Conservation (phyloP, 108 stramenopile species). For the Mediolabrus comicus region DNA sequence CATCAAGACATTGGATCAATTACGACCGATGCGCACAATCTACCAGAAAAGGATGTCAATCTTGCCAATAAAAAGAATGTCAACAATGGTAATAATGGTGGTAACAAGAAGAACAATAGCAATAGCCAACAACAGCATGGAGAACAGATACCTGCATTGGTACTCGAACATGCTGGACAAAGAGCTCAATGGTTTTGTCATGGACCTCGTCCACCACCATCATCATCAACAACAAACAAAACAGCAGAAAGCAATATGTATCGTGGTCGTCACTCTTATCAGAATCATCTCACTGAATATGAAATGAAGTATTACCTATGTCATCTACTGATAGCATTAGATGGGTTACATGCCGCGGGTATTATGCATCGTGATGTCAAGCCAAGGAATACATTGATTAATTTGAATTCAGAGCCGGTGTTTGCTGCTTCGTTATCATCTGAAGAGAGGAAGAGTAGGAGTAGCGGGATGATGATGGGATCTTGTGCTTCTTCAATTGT, state of each 20-base stretch:
- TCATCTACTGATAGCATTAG: conserved; percentile 86
- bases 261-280: conserved; percentile 5
- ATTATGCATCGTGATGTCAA: conserved; percentile 96
- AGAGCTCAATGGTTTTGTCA: conserved; percentile 89
- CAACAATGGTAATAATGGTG: not conserved
- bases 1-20: conserved; percentile 25
- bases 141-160: conserved; percentile 70
- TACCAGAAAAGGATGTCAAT: conserved; percentile 30
- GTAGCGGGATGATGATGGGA: not conserved
- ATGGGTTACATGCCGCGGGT: conserved; percentile 77
- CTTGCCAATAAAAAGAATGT: conserved; percentile 26
- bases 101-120: conserved; percentile 18
- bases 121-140: conserved; percentile 19
- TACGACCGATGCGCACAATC: not conserved
- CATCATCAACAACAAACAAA: not conserved
- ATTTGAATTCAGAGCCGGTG: conserved; percentile 25
- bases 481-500: no score
- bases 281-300: conserved; percentile 58
- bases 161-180: conserved; percentile 85
- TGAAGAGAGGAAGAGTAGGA: not conserved
- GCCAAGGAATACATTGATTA: conserved; percentile 91
- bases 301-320: conserved; percentile 88
- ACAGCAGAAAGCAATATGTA: not conserved
- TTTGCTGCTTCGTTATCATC: no score
- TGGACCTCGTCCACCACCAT: conserved; percentile 14